Evolutionary conservation across 2,329 filamentous ascomycete species (phyloP), one percentile per base, ranked within the genome.

Genomic region (Cercospora zeina): DNA sequence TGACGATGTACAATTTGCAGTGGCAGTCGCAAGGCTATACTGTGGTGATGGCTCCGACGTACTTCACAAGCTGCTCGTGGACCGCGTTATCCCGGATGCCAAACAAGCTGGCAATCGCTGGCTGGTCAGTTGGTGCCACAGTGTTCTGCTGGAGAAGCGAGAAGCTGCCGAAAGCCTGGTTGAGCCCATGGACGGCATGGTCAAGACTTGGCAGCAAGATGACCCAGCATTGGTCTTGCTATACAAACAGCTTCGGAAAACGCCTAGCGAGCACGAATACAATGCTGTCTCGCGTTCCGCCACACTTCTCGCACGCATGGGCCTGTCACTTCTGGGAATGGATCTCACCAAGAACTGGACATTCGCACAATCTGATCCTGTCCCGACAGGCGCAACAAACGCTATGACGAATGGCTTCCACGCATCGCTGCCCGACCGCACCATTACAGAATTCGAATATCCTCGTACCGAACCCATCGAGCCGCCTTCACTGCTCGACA

Each of bases 71-170:
- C 81, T 99, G 8, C 80, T 99, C 1, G 85, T 90, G 70, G 89
- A 96, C 10, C 89, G 89, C 64, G 85, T 97, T 1, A 80, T 97
- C 0, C 85, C 87, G 0, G 78, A 90, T 65, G 95, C 95, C 16
- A 87, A 89, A 0, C 83, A 87, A 42, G 87, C 93, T 66, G 91
- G 91, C 2, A 93, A 99, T 72, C 84, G 93, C 61, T 99, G 95
- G 93, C 85, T 96, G 62, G 90, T 93, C 10, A 95, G 90, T 0
- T 99, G 95, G 95, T 90, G 91, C 2, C 96, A 96, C 73, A 96
- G 91, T 89, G 90, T 96, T 83, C 82, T 97, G 4, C 87, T 87
- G 37, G 85, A 89, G 65, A 86, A 88, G 63, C 90, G 96, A 68
- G 89, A 92, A 81, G 90, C 93, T 5, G 91, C 97, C 6, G 86